Percentiles rank a stretch among this genome's conserved stretches.
Evolutionary conservation across 805 yeast species (phyloP).

Genomic region (Candida endomychidarum): DNA sequence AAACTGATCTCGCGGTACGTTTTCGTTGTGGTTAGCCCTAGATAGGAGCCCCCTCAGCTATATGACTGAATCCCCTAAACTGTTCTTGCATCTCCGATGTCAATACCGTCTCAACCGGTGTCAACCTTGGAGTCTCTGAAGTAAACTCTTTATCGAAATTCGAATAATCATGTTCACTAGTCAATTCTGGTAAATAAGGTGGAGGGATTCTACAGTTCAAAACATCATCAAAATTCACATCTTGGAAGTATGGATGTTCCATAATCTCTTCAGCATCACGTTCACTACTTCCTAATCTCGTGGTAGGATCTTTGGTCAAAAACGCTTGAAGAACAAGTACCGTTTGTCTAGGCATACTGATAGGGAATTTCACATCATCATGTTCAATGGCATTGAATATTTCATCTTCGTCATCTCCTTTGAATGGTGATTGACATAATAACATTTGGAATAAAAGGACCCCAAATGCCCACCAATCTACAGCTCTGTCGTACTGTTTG

Average conservation of each 20-base stretch:
- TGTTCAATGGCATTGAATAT: constrained; percentile 93
- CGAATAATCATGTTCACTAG: constrained; percentile 84
- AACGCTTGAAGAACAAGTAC: constrained; percentile 91
- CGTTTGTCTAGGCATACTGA: constrained; percentile 95
- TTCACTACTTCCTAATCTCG: constrained; percentile 83
- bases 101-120: constrained; percentile 88
- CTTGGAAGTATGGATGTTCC: constrained; percentile 92
- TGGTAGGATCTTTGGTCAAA: constrained; percentile 81
- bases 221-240: constrained; percentile 87
- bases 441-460: constrained; percentile 95
- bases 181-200: constrained; percentile 86
- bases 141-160: constrained; percentile 96
- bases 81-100: constrained; percentile 91
- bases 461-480: constrained; percentile 99
- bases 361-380: constrained; percentile 95
- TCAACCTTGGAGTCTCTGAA: constrained; percentile 87
- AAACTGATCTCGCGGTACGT: too few relatives aligned
- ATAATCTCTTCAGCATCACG: constrained; percentile 90
- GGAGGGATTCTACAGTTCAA: constrained; percentile 70
- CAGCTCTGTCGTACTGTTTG: constrained; percentile 88
- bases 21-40: too few relatives aligned
- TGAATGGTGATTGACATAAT: constrained; percentile 93
- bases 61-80: constrained; percentile 94
- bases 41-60: constrained; percentile 57
- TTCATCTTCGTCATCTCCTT: constrained; percentile 97